Percentiles rank a stretch among this genome's conserved stretches.
These are phyloP conservation scores for Cryphonectria radicalis DNA, from an alignment of 2,329 filamentous ascomycete species.

Conservation along the genomic window DNA sequence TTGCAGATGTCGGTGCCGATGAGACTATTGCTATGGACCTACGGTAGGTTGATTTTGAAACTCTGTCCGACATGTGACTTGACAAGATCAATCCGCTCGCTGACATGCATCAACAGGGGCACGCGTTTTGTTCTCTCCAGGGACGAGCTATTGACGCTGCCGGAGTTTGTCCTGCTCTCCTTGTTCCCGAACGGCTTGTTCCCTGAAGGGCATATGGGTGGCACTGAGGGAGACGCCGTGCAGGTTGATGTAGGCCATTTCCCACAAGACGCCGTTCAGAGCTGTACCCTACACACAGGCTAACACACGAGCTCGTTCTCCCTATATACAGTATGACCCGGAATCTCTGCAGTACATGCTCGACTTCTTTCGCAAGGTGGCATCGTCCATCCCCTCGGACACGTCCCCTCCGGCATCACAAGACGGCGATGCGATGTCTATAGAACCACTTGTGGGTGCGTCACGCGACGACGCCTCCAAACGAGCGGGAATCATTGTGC, in stretches of 20 bases:
- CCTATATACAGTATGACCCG: constrained; percentile 80
- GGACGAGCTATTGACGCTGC: constrained; percentile 92
- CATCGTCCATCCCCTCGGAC: constrained; percentile 88
- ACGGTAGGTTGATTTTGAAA: constrained; percentile 62
- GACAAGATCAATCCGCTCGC: constrained; percentile 2
- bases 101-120: constrained; percentile 61
- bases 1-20: constrained; percentile 77
- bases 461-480: constrained; percentile 77
- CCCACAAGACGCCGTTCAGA: background rate
- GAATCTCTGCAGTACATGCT: constrained; percentile 98
- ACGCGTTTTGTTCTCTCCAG: constrained; percentile 91
- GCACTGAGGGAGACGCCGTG: constrained; percentile 89
- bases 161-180: constrained; percentile 96
- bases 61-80: background rate
- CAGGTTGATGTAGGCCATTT: constrained; percentile 78
- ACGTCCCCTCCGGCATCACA: constrained; percentile 68
- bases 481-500: constrained; percentile 95
- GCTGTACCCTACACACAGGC: background rate
- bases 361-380: constrained; percentile 95
- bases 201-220: constrained; percentile 93
- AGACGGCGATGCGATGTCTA: constrained; percentile 66
- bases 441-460: constrained; percentile 72
- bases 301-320: constrained; percentile 7
- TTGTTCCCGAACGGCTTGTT: constrained; percentile 98
- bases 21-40: constrained; percentile 95